These are phyloP conservation scores for Phoenix dactylifera DNA, from an alignment of 176 grass and related monocot genomes.

Conservation along the genomic window DNA sequence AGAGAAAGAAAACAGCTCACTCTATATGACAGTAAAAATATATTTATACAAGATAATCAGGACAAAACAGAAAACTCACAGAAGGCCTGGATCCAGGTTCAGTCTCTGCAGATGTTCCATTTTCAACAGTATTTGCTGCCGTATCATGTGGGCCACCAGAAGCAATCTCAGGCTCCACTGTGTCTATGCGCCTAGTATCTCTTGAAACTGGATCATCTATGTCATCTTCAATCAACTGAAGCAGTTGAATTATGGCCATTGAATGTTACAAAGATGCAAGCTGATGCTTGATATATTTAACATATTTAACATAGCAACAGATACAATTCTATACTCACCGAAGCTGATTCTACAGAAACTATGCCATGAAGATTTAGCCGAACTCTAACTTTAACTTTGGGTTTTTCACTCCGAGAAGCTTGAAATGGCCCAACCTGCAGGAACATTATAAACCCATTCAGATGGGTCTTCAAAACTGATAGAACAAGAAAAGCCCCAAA, in stretches of 20 bases:
- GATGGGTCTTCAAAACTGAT: too few species aligned
- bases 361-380: constrained; percentile 91
- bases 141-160: constrained; percentile 18
- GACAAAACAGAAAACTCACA: constrained; percentile 5
- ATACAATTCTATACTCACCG: constrained; percentile 38
- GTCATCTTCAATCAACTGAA: constrained; percentile 56
- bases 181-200: constrained; percentile 31
- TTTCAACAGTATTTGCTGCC: neutral
- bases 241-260: constrained; percentile 11
- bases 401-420: constrained; percentile 34
- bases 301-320: constrained; percentile 10
- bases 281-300: constrained; percentile 5
- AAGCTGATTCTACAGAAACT: constrained; percentile 74
- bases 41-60: neutral
- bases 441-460: constrained; percentile 12
- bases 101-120: constrained; percentile 24
- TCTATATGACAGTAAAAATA: neutral
- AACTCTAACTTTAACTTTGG: constrained; percentile 78
- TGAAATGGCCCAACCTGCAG: constrained; percentile 91
- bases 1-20: too few species aligned
- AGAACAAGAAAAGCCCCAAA: too few species aligned
- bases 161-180: constrained; percentile 33
- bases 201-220: constrained; percentile 16
- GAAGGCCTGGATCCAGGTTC: constrained; percentile 10
- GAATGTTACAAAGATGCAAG: neutral